Evolutionary conservation across 2,329 filamentous ascomycete species (phyloP).

Genomic region (Aspergillus fructus): DNA sequence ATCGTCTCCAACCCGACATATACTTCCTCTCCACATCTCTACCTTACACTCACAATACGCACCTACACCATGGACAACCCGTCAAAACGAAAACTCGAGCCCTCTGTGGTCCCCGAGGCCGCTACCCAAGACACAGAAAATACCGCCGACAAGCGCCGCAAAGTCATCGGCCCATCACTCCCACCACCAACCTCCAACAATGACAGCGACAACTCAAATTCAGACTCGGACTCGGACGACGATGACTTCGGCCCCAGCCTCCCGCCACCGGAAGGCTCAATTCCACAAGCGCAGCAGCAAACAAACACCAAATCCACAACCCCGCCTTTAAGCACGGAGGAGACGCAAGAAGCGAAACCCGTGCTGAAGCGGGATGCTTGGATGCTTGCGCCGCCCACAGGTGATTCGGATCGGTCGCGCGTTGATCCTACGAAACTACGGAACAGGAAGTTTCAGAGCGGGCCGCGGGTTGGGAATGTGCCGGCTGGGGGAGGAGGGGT

Average conservation of each 20-base stretch:
- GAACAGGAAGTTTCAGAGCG: slow-evolving; percentile 77
- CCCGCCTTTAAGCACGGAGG: slow-evolving; percentile 24
- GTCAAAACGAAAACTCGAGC: slow-evolving; percentile 4
- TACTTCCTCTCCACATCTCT: too few species aligned
- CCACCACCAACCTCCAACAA: slow-evolving; percentile 42
- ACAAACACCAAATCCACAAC: not conserved
- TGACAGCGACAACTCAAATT: slow-evolving; percentile 33
- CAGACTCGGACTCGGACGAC: slow-evolving; percentile 30
- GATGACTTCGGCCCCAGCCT: slow-evolving; percentile 46
- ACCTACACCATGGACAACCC: slow-evolving; percentile 7
- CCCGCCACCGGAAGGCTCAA: slow-evolving; percentile 28
- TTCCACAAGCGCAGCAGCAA: not conserved
- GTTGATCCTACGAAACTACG: slow-evolving; percentile 82
- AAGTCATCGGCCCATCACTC: slow-evolving; percentile 56
- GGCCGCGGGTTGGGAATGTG: slow-evolving; percentile 52
- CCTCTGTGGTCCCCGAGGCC: not conserved
- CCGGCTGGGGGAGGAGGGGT: slow-evolving; percentile 36
- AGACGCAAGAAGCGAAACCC: not conserved
- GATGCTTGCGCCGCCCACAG: slow-evolving; percentile 72
- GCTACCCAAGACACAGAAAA: not conserved
- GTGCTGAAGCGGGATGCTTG: slow-evolving; percentile 71
- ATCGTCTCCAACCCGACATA: not conserved
- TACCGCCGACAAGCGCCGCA: slow-evolving; percentile 45
- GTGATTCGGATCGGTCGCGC: slow-evolving; percentile 55
- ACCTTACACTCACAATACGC: not conserved